Conservation (phyloP, 495 filamentous ascomycete genomes). For the Darksidea phi region DNA sequence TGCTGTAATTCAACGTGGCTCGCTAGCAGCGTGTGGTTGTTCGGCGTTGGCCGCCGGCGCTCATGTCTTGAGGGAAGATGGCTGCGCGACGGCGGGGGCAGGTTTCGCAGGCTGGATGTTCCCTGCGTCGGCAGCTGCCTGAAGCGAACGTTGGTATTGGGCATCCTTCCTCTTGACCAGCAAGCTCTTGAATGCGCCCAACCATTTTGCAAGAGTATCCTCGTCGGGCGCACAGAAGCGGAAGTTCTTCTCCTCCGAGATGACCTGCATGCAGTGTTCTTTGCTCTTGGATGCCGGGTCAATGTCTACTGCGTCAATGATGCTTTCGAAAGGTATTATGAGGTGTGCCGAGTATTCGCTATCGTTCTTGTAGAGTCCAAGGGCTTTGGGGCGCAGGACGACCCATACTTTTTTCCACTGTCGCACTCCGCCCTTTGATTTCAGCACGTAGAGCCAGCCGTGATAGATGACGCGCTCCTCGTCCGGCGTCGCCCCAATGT, state of each 20-base stretch:
- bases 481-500: constrained; percentile 57
- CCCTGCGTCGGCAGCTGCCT: background rate
- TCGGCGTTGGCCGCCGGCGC: no score
- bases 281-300: constrained; percentile 84
- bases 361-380: constrained; percentile 92
- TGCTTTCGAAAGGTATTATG: constrained; percentile 72
- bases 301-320: constrained; percentile 91
- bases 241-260: constrained; percentile 90
- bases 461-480: constrained; percentile 81
- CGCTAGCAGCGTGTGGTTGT: no score
- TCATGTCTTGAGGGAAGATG: background rate
- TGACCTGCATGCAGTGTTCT: constrained; percentile 84
- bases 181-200: constrained; percentile 88
- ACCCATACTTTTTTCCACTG: constrained; percentile 96
- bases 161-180: constrained; percentile 63
- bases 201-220: constrained; percentile 75
- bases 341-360: constrained; percentile 85
- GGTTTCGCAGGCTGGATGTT: constrained; percentile 10
- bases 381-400: constrained; percentile 80
- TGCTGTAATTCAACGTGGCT: no score
- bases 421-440: constrained; percentile 79
- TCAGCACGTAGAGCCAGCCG: constrained; percentile 82
- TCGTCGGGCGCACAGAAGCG: constrained; percentile 82
- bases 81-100: background rate
- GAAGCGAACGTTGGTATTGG: constrained; percentile 18